Evolutionary conservation across 2,329 filamentous ascomycete genomes (phyloP), one percentile per base, ranked within the genome.

Genomic region (Chaetomiaceae sp.): DNA sequence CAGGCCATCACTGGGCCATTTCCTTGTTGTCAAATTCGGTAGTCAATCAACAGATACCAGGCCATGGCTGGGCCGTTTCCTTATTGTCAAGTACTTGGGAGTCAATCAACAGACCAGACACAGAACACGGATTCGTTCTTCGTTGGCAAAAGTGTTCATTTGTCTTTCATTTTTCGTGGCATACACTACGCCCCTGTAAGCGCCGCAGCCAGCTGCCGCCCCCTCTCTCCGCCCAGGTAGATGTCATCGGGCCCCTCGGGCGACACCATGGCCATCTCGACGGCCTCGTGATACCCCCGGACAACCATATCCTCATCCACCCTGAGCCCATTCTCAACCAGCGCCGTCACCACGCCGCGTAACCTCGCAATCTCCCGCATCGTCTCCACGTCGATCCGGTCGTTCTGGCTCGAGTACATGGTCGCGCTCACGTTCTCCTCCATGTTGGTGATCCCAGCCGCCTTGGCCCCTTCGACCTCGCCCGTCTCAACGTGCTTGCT

Each of bases 331-430:
- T 86, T 82, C 66, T 95, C 86, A 2, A 95, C 87, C 53, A 99
- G 71, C 1, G 89, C 86, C 51, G 83, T 80, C 50, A 99, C 86
- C 50, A 93, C 87, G 19, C 88, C 87, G 31, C 86, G 78, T 40
- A 97, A 77, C 53, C 91, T 77, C 14, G 89, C 84, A 68, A 99
- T 96, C 74, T 97, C 93, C 55, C 85, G 81, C 74, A 93, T 83
- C 14, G 89, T 92, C 44, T 82, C 81, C 2, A 82, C 73, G 19
- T 81, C 74, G 56, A 99, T 90, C 50, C 82, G 78, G 66, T 97
- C 92, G 66, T 99, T 99, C 72, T 96, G 90, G 65, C 88, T 95
- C 49, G 88, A 93, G 70, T 99, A 99, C 60, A 96, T 89, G 48
- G 85, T 87, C 62, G 83, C 83, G 56, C 84, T 90, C 17, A 93